A percentile compares a stretch with the other conserved stretches of the same genome.
phyloP scores from a whole-genome alignment of 192 early-diverging fungal species.

The Podila clonocystis region DNA sequence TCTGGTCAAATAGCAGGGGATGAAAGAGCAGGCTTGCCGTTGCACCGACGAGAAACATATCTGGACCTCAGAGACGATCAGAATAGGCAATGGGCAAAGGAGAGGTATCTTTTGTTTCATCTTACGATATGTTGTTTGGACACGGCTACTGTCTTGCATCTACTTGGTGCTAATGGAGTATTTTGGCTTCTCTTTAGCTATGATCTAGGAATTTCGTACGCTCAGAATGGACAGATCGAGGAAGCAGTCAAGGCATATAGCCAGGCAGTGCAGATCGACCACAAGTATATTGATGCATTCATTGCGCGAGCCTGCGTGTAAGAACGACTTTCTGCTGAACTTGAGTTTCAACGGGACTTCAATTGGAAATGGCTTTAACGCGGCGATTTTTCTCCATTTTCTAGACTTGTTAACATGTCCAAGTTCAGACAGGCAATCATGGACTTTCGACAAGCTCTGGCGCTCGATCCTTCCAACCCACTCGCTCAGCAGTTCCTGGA shows the following conservation, averaged over 20 bases:
- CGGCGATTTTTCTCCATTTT: not conserved
- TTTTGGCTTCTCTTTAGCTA: slow-evolving; percentile 5
- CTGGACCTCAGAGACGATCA: slow-evolving; percentile 46
- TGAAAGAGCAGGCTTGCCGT: slow-evolving; percentile 12
- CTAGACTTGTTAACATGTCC: slow-evolving; percentile 28
- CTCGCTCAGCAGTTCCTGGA: slow-evolving; percentile 40
- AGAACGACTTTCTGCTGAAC: not conserved
- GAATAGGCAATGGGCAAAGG: slow-evolving; percentile 44
- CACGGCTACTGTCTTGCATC: not conserved
- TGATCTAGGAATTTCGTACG: slow-evolving; percentile 26
- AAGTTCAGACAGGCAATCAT: slow-evolving; percentile 36
- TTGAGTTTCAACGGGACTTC: too few species aligned
- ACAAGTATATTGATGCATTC: slow-evolving; percentile 35
- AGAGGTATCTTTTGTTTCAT: slow-evolving; percentile 21
- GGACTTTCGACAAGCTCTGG: slow-evolving; percentile 46
- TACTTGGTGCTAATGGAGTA: not conserved
- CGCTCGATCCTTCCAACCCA: slow-evolving; percentile 33
- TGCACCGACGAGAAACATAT: slow-evolving; percentile 46
- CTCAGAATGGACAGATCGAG: slow-evolving; percentile 31
- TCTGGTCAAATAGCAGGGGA: slow-evolving; percentile 18
- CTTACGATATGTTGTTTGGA: not conserved
- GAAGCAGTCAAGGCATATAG: slow-evolving; percentile 45
- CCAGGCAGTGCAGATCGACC: slow-evolving; percentile 44
- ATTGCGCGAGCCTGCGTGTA: slow-evolving; percentile 51
- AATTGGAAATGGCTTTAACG: too few species aligned